A percentile compares a stretch with the other conserved stretches of the same genome.
These are phyloP conservation scores for Backusella luteola DNA, from an alignment of 192 early-diverging fungal species.

Conservation along the genomic window DNA sequence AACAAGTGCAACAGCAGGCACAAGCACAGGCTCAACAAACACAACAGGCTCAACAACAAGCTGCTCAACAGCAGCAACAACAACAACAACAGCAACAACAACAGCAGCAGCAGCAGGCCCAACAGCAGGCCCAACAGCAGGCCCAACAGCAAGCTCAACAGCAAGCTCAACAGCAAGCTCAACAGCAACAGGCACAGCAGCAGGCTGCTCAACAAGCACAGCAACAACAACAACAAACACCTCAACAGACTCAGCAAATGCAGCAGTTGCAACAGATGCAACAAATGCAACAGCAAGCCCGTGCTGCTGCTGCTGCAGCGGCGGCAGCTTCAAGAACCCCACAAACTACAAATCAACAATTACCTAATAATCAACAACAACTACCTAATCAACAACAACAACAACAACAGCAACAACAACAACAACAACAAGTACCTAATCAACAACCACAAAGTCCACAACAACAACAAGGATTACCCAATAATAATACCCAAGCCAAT, in stretches of 20 bases:
- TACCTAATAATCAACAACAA: background rate
- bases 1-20: background rate
- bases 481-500: background rate
- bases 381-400: background rate
- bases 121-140: background rate
- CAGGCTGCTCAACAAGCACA: background rate
- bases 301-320: background rate
- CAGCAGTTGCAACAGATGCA: constrained; percentile 14
- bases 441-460: background rate
- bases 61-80: background rate
- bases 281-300: background rate
- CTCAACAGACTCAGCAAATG: background rate
- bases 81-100: background rate
- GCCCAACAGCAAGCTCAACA: background rate
- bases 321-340: constrained; percentile 6
- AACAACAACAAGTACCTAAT: background rate
- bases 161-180: background rate
- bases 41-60: background rate
- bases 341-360: background rate
- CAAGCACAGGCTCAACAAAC: background rate
- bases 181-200: background rate
- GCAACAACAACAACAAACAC: background rate
- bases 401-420: background rate
- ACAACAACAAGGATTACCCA: background rate
- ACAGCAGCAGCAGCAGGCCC: background rate